A percentile compares a stretch with the other conserved stretches of the same genome.
Conservation (phyloP, 2,329 filamentous ascomycete genomes). For the Botrytis tulipae region DNA sequence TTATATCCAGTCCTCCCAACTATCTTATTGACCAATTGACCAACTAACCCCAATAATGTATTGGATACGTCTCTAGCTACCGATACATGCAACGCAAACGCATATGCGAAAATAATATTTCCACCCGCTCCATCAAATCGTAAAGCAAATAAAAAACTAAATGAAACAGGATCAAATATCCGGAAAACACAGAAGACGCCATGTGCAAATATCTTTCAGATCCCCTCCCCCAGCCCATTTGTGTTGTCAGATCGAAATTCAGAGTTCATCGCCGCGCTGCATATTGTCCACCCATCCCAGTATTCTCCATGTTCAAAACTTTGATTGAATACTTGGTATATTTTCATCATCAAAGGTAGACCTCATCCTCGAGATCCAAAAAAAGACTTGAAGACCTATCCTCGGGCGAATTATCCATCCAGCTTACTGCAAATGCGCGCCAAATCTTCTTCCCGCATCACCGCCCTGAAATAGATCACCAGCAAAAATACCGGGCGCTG, state of each 20-base stretch:
- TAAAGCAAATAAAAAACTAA: background rate
- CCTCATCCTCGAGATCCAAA: background rate
- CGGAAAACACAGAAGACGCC: background rate
- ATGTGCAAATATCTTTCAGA: background rate
- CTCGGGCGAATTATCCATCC: background rate
- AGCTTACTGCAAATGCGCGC: slow-evolving; percentile 11
- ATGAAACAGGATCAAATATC: background rate
- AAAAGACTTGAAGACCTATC: too few species aligned
- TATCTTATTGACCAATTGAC: background rate
- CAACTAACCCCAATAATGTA: background rate
- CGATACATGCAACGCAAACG: background rate
- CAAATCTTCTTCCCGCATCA: slow-evolving; percentile 11
- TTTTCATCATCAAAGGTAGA: background rate
- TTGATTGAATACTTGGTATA: background rate
- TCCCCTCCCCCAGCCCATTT: background rate
- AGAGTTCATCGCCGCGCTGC: background rate
- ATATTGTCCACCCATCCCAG: background rate
- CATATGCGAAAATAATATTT: background rate
- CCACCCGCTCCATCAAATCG: background rate
- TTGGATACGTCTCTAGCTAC: background rate
- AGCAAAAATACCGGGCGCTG: slow-evolving; percentile 26
- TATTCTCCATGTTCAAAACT: background rate
- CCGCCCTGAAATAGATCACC: slow-evolving; percentile 1
- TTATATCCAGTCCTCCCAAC: background rate
- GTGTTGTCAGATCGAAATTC: background rate